Conservation (phyloP, 345 rosid genomes). For the Excoecaria cochinchinensis region DNA sequence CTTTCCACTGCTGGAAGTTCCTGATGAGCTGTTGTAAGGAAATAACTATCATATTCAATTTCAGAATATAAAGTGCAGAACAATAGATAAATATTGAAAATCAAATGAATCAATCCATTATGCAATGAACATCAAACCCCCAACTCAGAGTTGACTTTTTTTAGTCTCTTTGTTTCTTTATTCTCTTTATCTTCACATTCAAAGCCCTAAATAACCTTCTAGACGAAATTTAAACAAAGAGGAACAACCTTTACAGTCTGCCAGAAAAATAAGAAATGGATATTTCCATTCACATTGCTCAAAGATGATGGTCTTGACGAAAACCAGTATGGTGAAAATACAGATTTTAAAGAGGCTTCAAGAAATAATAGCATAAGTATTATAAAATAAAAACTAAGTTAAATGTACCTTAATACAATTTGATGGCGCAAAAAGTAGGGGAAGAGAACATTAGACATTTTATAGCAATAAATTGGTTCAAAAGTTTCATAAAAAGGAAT, state of each 20-base stretch:
- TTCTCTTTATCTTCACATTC: background rate
- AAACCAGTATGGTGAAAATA: background rate
- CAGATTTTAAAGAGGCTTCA: background rate
- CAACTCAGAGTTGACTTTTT: background rate
- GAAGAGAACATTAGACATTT: background rate
- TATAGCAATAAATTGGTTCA: background rate
- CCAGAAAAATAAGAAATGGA: background rate
- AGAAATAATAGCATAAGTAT: background rate
- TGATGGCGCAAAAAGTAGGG: background rate
- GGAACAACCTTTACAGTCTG: background rate
- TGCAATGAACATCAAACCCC: background rate
- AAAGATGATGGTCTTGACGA: background rate
- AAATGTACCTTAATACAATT: background rate
- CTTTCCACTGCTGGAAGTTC: constrained; percentile 40
- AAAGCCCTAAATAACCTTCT: background rate
- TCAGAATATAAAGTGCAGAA: background rate
- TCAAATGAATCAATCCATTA: background rate
- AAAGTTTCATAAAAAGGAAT: background rate
- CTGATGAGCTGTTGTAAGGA: constrained; percentile 36
- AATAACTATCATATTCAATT: constrained; percentile 7
- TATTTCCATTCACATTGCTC: background rate
- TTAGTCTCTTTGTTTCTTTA: background rate
- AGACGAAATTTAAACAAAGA: background rate
- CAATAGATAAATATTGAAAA: constrained; percentile 3
- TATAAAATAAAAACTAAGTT: background rate